A percentile compares a stretch with the other conserved stretches of the same genome.
Conservation (phyloP, 495 filamentous ascomycete genomes). For the Penicillium verhagenii region DNA sequence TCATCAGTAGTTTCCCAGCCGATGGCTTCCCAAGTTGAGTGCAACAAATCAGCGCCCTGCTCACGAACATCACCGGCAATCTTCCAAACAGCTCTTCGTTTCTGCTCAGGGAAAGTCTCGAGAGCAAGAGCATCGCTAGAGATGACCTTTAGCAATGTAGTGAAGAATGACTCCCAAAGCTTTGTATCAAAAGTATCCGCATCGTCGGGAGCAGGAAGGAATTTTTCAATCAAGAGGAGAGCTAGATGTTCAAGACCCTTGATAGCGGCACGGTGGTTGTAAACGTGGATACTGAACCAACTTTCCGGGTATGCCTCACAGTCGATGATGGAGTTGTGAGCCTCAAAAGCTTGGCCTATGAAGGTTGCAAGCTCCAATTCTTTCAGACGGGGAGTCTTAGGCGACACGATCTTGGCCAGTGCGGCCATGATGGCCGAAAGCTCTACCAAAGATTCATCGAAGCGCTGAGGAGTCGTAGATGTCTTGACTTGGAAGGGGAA, state of each 20-base stretch:
- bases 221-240: slow-evolving; percentile 70
- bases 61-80: slow-evolving; percentile 96
- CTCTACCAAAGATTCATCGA: slow-evolving; percentile 90
- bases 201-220: slow-evolving; percentile 84
- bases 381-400: slow-evolving; percentile 56
- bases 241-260: slow-evolving; percentile 83
- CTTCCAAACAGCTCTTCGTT: slow-evolving; percentile 94
- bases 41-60: slow-evolving; percentile 80
- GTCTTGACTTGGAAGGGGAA: slow-evolving; percentile 84
- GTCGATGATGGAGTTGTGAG: slow-evolving; percentile 83
- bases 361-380: slow-evolving; percentile 74
- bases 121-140: slow-evolving; percentile 84
- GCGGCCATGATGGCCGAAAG: slow-evolving; percentile 84
- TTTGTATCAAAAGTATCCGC: slow-evolving; percentile 91
- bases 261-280: slow-evolving; percentile 90
- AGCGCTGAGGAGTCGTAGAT: slow-evolving; percentile 58
- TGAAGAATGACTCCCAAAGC: slow-evolving; percentile 92
- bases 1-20: slow-evolving; percentile 91
- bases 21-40: slow-evolving; percentile 89
- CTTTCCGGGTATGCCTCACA: slow-evolving; percentile 85
- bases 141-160: slow-evolving; percentile 82
- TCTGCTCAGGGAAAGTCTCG: slow-evolving; percentile 97
- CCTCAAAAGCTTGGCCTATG: slow-evolving; percentile 66
- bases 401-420: slow-evolving; percentile 63
- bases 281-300: slow-evolving; percentile 93